Percentiles rank a stretch among this genome's conserved stretches.
Conservation (phyloP, 306 rosid genomes). For the Amphicarpaea edgeworthii region DNA sequence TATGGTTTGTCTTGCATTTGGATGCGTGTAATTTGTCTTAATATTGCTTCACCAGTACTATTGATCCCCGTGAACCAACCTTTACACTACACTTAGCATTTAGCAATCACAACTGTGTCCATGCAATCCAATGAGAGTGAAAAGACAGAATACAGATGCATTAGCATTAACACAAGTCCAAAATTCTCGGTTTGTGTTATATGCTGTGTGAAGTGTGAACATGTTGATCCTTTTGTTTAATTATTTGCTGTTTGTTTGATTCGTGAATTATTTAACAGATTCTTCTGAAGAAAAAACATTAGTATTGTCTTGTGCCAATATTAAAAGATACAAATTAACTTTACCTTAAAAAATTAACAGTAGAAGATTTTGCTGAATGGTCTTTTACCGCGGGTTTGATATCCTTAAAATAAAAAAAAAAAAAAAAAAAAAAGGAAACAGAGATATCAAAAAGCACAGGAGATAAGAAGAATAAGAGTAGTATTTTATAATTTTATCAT, state of each 20-base stretch:
- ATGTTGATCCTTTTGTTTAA: background rate
- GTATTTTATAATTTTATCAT: background rate
- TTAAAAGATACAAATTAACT: background rate
- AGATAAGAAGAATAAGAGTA: background rate
- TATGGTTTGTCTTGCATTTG: constrained; percentile 9
- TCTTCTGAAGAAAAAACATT: background rate
- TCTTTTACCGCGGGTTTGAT: background rate
- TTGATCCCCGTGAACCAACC: constrained; percentile 33
- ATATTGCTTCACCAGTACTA: constrained; percentile 5
- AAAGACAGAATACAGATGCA: constrained; percentile 30
- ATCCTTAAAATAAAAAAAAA: background rate
- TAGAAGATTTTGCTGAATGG: background rate
- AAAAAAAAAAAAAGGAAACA: too few species aligned
- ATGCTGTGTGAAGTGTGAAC: background rate
- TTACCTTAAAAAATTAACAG: background rate
- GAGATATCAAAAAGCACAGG: background rate
- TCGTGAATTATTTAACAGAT: background rate
- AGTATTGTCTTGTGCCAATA: background rate
- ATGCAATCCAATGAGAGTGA: constrained; percentile 10
- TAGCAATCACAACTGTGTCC: background rate
- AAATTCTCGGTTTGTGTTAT: background rate
- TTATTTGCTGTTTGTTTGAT: background rate
- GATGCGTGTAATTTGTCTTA: constrained; percentile 17
- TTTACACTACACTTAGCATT: too few species aligned
- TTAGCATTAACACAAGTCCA: background rate